Conservation (phyloP, 768 basidiomycete species). For the Inosperma sp. region DNA sequence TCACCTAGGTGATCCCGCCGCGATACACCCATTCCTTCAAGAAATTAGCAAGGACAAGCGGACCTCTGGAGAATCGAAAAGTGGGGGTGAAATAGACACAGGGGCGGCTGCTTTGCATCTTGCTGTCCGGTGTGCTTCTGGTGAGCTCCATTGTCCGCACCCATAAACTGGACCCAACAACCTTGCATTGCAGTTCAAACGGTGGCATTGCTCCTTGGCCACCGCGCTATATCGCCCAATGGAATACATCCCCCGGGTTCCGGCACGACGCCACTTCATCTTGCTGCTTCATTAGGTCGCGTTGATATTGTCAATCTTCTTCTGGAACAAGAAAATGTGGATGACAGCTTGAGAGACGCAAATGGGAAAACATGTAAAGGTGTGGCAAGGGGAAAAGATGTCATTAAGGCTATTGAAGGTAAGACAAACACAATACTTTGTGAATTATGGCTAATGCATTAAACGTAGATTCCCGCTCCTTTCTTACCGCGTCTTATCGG, state of each 20-base stretch:
- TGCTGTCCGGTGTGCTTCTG: slow-evolving; percentile 75
- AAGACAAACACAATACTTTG: slow-evolving; percentile 18
- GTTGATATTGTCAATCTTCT: slow-evolving; percentile 69
- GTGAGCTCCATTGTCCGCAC: slow-evolving; percentile 35
- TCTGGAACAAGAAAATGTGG: slow-evolving; percentile 72
- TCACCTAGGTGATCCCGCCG: slow-evolving; percentile 71
- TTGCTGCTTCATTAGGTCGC: slow-evolving; percentile 62
- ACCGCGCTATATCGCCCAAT: slow-evolving; percentile 77
- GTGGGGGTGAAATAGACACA: slow-evolving; percentile 45
- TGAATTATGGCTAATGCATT: not conserved
- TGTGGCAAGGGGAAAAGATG: slow-evolving; percentile 66
- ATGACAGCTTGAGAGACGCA: slow-evolving; percentile 69
- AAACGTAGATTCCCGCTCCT: slow-evolving; percentile 64
- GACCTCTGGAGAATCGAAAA: slow-evolving; percentile 34
- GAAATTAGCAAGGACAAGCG: slow-evolving; percentile 68
- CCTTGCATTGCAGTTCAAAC: slow-evolving; percentile 48
- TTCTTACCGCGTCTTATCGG: slow-evolving; percentile 69
- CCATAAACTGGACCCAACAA: no score
- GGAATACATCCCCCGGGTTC: slow-evolving; percentile 69
- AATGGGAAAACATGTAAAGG: slow-evolving; percentile 68
- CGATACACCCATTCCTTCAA: slow-evolving; percentile 76
- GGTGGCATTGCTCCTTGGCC: slow-evolving; percentile 59
- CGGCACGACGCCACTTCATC: slow-evolving; percentile 71
- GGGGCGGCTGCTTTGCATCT: slow-evolving; percentile 76
- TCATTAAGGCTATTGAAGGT: slow-evolving; percentile 66